Evolutionary conservation across 441 rosid genomes (phyloP).

Genomic region (Codiaeum variegatum): DNA sequence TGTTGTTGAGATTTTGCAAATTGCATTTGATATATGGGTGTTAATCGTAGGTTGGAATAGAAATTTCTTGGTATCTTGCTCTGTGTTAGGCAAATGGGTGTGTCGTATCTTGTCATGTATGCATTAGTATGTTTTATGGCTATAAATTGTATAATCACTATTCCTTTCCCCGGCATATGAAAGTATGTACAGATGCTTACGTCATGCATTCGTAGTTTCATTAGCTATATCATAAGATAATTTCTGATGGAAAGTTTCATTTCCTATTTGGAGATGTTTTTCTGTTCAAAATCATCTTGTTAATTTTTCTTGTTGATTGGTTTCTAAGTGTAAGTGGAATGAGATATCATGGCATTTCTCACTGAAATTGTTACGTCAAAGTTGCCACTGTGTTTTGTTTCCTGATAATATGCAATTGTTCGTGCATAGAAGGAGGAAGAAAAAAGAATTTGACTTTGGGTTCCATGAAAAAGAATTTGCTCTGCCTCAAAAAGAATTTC

Average conservation of each 20-base stretch:
- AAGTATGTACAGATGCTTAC: not conserved
- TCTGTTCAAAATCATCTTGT: not conserved
- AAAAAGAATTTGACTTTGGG: no score
- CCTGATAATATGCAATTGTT: not conserved
- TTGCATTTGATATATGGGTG: not conserved
- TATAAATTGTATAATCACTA: not conserved
- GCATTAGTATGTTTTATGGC: not conserved
- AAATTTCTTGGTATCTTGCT: not conserved
- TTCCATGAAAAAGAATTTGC: no score
- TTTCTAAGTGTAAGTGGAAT: not conserved
- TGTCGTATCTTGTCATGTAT: not conserved
- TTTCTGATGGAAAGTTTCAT: not conserved
- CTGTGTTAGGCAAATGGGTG: not conserved
- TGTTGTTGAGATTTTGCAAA: not conserved
- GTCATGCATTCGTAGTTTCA: not conserved
- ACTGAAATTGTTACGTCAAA: not conserved
- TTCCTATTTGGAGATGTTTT: not conserved
- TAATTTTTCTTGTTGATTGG: not conserved
- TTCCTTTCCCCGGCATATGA: not conserved
- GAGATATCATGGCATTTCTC: not conserved
- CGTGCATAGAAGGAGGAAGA: no score
- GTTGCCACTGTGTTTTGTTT: not conserved
- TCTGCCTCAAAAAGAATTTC: no score
- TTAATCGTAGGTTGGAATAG: not conserved
- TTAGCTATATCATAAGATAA: not conserved